Base-by-base conservation (phyloP, 2,329 filamentous ascomycete species). In the Ascochyta pisi region DNA sequence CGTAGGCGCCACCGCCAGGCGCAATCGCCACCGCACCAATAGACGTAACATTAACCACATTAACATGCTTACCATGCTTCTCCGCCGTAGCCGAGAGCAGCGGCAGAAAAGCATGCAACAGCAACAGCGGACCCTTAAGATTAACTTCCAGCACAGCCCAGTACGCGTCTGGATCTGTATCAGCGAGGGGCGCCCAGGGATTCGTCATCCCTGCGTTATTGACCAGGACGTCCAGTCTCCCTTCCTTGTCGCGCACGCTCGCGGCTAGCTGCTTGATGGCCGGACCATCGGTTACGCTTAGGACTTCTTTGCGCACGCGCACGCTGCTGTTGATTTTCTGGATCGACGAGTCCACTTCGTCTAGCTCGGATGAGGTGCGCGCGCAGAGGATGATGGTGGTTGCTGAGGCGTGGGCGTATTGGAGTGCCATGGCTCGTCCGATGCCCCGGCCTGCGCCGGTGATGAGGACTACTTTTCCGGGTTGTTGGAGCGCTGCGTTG, bases 401-500 rank as follows among this genome's bases (percentile, higher is more conserved):
- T 27, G 80, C 81, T 4, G 82, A 82, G 4, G 84, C 84, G 61
- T 74, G 74, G 19, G 84, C 85, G 62, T 81, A 88, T 9, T 82
- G 80, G n/a, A 83, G 65, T 1, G 84, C 84, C 3, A 80, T 83
- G 13, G 80, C 78, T 3, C 75, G 76, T 6, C 86, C 85, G 33
- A 86, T 79, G 3, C 84, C 84, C 35, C 79, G 81, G 3, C 81
- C 82, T 0, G 81, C 84, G 8, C 84, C 85, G 0, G 80, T 84
- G 46, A 88, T 80, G 54, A 88, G 77, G 41, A 83, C 73, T 4
- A 72, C 65, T 58, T 78, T 78, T 29, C 76, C 76, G 10, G 58
- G 29, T 22, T 69, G 65, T 15, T 63, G 46, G 27, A 81, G 76
- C 57, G 80, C 62, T 6, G 41, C 44, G 33, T 70, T 65, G 26